These are phyloP conservation scores for Hymenoscyphus fraxineus DNA, from an alignment of 2,329 filamentous ascomycete species.

Conservation along the genomic window DNA sequence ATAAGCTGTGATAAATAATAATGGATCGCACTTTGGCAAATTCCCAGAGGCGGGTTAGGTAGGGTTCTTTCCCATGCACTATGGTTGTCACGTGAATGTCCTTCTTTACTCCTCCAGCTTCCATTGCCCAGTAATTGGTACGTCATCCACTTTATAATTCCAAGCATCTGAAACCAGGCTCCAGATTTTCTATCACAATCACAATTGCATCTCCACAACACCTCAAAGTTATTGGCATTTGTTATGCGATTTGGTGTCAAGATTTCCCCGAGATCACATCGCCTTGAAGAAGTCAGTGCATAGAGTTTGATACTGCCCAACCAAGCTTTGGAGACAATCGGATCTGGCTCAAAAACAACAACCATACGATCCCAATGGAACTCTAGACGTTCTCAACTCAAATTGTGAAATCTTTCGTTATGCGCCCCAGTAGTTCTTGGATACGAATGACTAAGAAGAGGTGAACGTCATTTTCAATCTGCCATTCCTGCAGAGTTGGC, in stretches of 20 bases:
- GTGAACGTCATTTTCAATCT: neutral
- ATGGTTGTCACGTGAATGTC: neutral
- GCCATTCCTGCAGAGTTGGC: neutral
- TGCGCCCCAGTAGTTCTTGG: neutral
- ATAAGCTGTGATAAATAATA: neutral
- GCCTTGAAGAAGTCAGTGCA: neutral
- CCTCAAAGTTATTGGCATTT: neutral
- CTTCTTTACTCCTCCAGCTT: neutral
- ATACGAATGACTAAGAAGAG: neutral
- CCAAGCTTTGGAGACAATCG: neutral
- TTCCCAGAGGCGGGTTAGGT: neutral
- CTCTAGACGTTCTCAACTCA: neutral
- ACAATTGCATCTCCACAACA: neutral
- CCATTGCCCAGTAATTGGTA: neutral
- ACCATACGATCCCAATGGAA: neutral
- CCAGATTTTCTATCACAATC: neutral
- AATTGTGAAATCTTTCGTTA: neutral
- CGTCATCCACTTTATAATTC: neutral
- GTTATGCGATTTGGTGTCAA: neutral
- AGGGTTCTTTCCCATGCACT: neutral
- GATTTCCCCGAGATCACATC: neutral
- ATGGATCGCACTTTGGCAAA: neutral
- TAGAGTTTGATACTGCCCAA: neutral
- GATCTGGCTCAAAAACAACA: neutral
- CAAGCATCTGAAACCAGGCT: neutral